These are phyloP conservation scores for Russula foetens DNA, from an alignment of 768 basidiomycete genomes.

Conservation along the genomic window DNA sequence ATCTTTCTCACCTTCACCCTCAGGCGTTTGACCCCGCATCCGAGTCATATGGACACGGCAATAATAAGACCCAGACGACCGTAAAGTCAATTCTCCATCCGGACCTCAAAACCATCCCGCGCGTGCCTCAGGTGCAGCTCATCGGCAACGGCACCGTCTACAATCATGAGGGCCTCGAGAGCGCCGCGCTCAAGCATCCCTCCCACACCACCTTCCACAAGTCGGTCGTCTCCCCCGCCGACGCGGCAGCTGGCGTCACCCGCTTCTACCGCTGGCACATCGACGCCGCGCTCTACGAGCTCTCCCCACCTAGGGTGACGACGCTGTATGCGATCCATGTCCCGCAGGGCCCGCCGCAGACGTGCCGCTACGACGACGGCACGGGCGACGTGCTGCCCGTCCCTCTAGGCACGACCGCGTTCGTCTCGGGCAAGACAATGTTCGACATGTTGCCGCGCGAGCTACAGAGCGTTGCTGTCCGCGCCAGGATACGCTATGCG, in stretches of 20 bases:
- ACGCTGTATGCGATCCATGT: slow-evolving; percentile 71
- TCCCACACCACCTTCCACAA: slow-evolving; percentile 82
- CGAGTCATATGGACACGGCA: slow-evolving; percentile 76
- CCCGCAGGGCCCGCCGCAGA: slow-evolving; percentile 56
- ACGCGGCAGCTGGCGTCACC: slow-evolving; percentile 62
- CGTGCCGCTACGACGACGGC: slow-evolving; percentile 72
- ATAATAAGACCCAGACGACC: slow-evolving; percentile 72
- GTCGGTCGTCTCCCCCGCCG: slow-evolving; percentile 56
- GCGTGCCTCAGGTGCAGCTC: slow-evolving; percentile 80
- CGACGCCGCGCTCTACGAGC: slow-evolving; percentile 73
- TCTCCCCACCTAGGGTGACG: slow-evolving; percentile 74
- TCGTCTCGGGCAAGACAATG: slow-evolving; percentile 71
- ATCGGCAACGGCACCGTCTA: slow-evolving; percentile 80
- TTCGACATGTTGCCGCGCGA: slow-evolving; percentile 64
- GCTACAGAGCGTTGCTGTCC: slow-evolving; percentile 70
- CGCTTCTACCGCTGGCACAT: slow-evolving; percentile 90
- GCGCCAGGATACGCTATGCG: slow-evolving; percentile 63
- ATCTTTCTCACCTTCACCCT: too few relatives aligned
- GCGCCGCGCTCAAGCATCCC: slow-evolving; percentile 72
- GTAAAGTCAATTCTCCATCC: slow-evolving; percentile 79
- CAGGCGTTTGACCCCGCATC: slow-evolving; percentile 70
- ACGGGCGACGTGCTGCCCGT: slow-evolving; percentile 73
- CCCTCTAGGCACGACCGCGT: slow-evolving; percentile 80
- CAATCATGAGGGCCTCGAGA: slow-evolving; percentile 68
- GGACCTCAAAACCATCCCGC: slow-evolving; percentile 82